Conservation (phyloP, 345 rosid species). For the Boechera retrofracta region DNA sequence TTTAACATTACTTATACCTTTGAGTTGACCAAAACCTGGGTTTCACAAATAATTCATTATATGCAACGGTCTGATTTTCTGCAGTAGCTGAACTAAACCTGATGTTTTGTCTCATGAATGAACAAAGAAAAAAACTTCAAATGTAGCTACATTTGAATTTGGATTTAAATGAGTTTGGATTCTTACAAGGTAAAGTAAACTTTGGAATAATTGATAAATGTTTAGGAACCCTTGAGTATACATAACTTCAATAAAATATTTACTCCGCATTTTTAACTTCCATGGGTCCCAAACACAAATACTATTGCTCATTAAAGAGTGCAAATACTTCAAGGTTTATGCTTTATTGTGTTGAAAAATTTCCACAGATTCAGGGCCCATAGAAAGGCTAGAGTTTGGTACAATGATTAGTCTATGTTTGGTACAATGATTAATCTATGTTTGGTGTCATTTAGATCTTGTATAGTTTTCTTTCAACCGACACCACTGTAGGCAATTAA, state of each 20-base stretch:
- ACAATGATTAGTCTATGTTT: not conserved
- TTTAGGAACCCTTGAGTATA: not conserved
- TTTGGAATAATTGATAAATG: slow-evolving; percentile 1
- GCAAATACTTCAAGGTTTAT: not conserved
- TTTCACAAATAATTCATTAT: not conserved
- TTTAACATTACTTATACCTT: too few species aligned
- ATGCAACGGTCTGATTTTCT: slow-evolving; percentile 1
- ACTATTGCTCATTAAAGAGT: not conserved
- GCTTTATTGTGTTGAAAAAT: not conserved
- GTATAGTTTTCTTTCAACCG: not conserved
- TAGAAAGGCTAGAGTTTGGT: not conserved
- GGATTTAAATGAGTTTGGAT: not conserved
- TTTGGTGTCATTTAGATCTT: not conserved
- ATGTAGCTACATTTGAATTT: not conserved
- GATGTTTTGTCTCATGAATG: slow-evolving; percentile 6
- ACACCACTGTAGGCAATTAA: not conserved
- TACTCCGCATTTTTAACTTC: not conserved
- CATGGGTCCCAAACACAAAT: not conserved
- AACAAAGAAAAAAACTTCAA: not conserved
- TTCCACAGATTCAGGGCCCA: not conserved
- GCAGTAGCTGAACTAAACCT: slow-evolving; percentile 6
- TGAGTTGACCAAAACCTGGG: not conserved
- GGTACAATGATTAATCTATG: not conserved
- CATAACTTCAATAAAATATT: not conserved
- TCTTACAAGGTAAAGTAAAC: not conserved